Base-by-base conservation (phyloP, 2,329 filamentous ascomycete species). In the Arthrinium phaeospermum region DNA sequence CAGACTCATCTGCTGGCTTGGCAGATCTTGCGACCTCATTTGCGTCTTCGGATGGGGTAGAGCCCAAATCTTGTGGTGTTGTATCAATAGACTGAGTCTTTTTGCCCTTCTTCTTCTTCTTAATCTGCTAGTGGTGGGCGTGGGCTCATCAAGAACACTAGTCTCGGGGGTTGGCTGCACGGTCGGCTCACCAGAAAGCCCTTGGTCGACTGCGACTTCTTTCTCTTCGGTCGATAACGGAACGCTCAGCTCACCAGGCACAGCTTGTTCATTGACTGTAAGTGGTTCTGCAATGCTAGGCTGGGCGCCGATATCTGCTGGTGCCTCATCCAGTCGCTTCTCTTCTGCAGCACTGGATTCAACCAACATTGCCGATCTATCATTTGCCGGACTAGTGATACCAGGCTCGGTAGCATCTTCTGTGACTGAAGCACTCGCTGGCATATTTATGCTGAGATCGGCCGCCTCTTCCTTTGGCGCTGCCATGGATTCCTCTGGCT, bases 121-220 rank as follows among this genome's bases (percentile, higher is more conserved):
- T 68, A 41, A 16, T 68, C 76, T 81, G 69, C 74, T 77, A 70
- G 79, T 80, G 77, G 80, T 80, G 13, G 75, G 71, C 24, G 72
- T 57, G 10, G 67, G 45, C 30, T 74, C 74, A 46, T 75, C 72
- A n/a, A 67, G 64, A 14, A 74, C 67, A 6, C 37, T 70, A 10
- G 71, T 49, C 47, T 75, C 13, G 53, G 13, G 22, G 22, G 30
- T 8, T 37, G 30, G 53, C 30, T 37, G 30, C 30, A 61, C 30
- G n/a, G 47, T 49, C 47, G 47, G 4, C 57, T 41, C 34, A 41
- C n/a, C 34, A 41, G 57, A 14, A 41, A n/a, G 34, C 30, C 34
- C 57, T 64, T 37, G 57, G 34, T 64, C 57, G n/a, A 10, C 14
- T n/a, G 57, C 34, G 6, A 19, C 34, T n/a, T 41, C 22, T 64